Evolutionary conservation across 176 grass and related monocot species (phyloP), one percentile per base, ranked within the genome.

Genomic region (Ensete glaucum): DNA sequence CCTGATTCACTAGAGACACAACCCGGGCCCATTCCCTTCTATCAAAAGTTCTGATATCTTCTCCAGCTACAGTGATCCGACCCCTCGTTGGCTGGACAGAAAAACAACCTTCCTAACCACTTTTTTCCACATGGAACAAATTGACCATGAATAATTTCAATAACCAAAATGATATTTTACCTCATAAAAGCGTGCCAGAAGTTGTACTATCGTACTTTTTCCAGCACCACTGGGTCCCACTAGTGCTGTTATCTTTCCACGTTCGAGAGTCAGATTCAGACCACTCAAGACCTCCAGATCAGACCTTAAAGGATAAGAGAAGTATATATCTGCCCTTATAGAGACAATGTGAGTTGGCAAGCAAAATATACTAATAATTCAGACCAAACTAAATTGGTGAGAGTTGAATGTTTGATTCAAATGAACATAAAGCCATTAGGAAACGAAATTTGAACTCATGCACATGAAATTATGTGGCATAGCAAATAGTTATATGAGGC

Each of bases 131-230:
- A 68, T 73, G 54, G 52, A 23, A 71, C 15, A 83, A 53, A 73
- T 43, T 49, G 53, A 56, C 50, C 49, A 2, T 66, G 11, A 53
- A 24, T 26, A 20, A 71, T 50, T 23, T 22, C 25, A 49, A 43
- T 58, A 3, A 57, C 16, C 26, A 15, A 69, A 8, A 56, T 49
- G 19, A 52, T 56, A 54, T 53, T 82, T 53, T 76, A 98, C 90
- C 94, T 98, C 94, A 71, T 98, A 98, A 70, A 93, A 98, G 7
- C 90, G 94, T 69, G 88, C 90, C 73, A 98, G 80, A 80, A 98
- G 90, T 85, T 98, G 90, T 26, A 98, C 94, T 20, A 98, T 84
- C 53, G 94, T 98, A 76, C 90, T 98, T 93, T 98, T 98, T 9
- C 94, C 90, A 70, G 94, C 79, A 76, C 94, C 94, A 91, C 90